Evolutionary conservation across 2,329 filamentous ascomycete species (phyloP), one percentile per base, ranked within the genome.

Genomic region (Monilinia laxa): DNA sequence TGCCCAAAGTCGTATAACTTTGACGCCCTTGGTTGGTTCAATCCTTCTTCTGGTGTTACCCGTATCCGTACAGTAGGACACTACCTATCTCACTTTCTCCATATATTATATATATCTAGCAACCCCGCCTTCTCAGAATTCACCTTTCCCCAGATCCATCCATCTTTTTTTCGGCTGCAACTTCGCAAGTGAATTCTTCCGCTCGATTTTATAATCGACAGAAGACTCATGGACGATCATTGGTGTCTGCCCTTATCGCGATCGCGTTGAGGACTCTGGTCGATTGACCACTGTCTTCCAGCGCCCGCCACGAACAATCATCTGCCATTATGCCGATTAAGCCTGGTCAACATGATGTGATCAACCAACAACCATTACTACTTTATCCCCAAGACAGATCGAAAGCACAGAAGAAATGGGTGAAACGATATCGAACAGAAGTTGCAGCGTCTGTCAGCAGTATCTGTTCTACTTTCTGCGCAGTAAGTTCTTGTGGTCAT

Each of bases 361-460:
- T 68, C 55, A 66, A 65, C n/a, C 66, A 72, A 45, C 66, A 68
- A 51, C 64, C 62, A 51, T 35, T 64, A 58, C 45, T 53, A 65
- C 45, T 66, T 54, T 47, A 57, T 67, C 47, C 64, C 45, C 64
- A 65, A 66, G 64, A 64, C 52, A 71, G 51, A 56, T 64, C 60
- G n/a, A 67, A 56, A 40, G 64, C 64, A 18, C 69, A 80, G 59
- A 83, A 81, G 74, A 77, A 75, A 74, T 89, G 89, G 81, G 82
- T 90, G 74, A 93, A 92, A 80, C 85, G 84, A 72, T 94, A 95
- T 78, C 86, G 90, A 71, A 93, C 90, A 59, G 90, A 94, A 79
- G 87, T 95, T 71, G 87, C 91, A 69, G 91, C 92, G 55, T 90
- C 88, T 78, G 83, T 87, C 51, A 90, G 89, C 76, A 93, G 90